Evolutionary conservation across 2,329 filamentous ascomycete genomes (phyloP).

Genomic region (Cryphonectria japonica): DNA sequence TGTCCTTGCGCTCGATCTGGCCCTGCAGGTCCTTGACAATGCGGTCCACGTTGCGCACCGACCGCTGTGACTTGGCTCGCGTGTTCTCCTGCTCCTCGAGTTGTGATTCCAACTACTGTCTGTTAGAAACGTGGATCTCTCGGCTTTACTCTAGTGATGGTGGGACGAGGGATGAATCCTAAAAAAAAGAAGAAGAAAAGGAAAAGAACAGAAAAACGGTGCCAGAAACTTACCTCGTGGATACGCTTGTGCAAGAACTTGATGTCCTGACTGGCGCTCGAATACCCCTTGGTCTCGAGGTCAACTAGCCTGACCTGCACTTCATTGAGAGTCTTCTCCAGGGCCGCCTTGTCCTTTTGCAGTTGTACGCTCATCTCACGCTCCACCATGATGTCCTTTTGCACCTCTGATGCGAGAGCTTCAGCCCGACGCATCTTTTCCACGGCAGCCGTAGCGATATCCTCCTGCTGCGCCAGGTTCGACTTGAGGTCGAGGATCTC

Average conservation of each 20-base stretch:
- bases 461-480: slow-evolving; percentile 87
- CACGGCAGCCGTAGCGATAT: slow-evolving; percentile 86
- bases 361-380: slow-evolving; percentile 80
- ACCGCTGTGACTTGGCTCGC: slow-evolving; percentile 80
- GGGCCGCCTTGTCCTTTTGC: slow-evolving; percentile 83
- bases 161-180: slow-evolving; percentile 12
- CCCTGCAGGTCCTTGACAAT: slow-evolving; percentile 90
- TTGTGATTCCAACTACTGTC: slow-evolving; percentile 76
- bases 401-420: slow-evolving; percentile 82
- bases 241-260: slow-evolving; percentile 93
- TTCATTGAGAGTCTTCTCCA: slow-evolving; percentile 92
- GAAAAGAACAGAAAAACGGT: slow-evolving; percentile 1
- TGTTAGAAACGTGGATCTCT: slow-evolving; percentile 35
- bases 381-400: slow-evolving; percentile 88
- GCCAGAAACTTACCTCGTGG: slow-evolving; percentile 73
- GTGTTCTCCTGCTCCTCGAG: slow-evolving; percentile 82
- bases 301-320: slow-evolving; percentile 88
- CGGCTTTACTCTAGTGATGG: background rate
- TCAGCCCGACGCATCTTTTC: slow-evolving; percentile 98
- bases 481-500: slow-evolving; percentile 90
- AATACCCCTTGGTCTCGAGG: slow-evolving; percentile 95
- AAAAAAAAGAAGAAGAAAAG: background rate
- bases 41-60: slow-evolving; percentile 89
- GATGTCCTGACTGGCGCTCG: slow-evolving; percentile 90
- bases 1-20: slow-evolving; percentile 92